These are phyloP conservation scores for Elaphomyces granulatus DNA, from an alignment of 495 filamentous ascomycete species.

Conservation along the genomic window DNA sequence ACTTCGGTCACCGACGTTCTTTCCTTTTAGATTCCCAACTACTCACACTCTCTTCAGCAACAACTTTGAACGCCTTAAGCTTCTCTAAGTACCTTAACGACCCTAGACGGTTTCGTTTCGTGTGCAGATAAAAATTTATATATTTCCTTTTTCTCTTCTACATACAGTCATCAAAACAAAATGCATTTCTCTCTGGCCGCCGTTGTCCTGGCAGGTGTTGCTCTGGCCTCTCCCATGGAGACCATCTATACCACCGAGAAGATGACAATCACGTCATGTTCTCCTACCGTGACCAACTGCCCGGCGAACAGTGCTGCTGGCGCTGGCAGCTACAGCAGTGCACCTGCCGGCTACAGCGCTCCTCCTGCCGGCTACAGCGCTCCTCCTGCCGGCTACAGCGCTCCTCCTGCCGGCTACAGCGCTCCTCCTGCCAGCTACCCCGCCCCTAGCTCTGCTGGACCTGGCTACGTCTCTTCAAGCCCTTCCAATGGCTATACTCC, in stretches of 20 bases:
- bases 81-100: slow-evolving; percentile 8
- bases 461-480: slow-evolving; percentile 11
- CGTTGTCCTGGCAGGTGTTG: slow-evolving; percentile 36
- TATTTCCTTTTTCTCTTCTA: slow-evolving; percentile 14
- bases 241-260: slow-evolving; percentile 41
- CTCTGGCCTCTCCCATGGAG: slow-evolving; percentile 26
- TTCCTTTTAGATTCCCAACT: slow-evolving; percentile 34
- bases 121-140: slow-evolving; percentile 18
- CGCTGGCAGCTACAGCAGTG: too few species aligned
- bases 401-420: slow-evolving; percentile 5
- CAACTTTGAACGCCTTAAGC: slow-evolving; percentile 5
- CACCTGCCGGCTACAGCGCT: too few species aligned
- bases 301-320: slow-evolving; percentile 25
- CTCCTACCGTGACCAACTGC: slow-evolving; percentile 44
- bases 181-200: slow-evolving; percentile 41
- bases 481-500: slow-evolving; percentile 6
- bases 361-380: too few species aligned
- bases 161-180: slow-evolving; percentile 15
- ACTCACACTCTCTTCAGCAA: slow-evolving; percentile 33
- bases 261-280: slow-evolving; percentile 46
- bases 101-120: slow-evolving; percentile 14
- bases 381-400: slow-evolving; percentile 4
- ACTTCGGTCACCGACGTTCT: slow-evolving; percentile 44
- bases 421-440: slow-evolving; percentile 10
- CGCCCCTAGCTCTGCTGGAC: slow-evolving; percentile 6